These are phyloP conservation scores for Haplosporangium sp. DNA, from an alignment of 371 early-diverging fungal species.

Conservation along the genomic window DNA sequence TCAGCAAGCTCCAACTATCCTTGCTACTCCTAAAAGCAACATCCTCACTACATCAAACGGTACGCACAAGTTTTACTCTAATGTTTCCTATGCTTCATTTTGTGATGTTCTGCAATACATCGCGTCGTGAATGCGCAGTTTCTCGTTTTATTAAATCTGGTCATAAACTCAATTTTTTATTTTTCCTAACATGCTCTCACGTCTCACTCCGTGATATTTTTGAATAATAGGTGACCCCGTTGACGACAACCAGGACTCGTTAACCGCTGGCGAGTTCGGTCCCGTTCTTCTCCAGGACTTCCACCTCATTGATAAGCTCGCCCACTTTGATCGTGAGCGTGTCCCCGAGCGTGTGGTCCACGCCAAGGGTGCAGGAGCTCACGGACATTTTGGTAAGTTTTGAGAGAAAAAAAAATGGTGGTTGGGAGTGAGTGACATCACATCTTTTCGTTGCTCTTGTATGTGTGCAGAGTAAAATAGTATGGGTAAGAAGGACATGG, in stretches of 20 bases:
- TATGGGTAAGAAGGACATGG: too few relatives aligned
- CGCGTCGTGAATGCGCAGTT: constrained; percentile 1
- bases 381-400: constrained; percentile 78
- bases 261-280: constrained; percentile 69
- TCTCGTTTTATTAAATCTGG: neutral
- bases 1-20: constrained; percentile 23
- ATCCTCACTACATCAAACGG: constrained; percentile 52
- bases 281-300: constrained; percentile 78
- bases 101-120: neutral
- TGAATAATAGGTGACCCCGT: constrained; percentile 67
- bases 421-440: too few relatives aligned
- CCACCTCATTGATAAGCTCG: constrained; percentile 82
- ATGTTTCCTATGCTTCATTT: too few relatives aligned
- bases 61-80: neutral
- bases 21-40: constrained; percentile 40
- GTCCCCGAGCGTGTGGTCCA: constrained; percentile 89
- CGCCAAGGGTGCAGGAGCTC: constrained; percentile 87
- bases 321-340: constrained; percentile 89
- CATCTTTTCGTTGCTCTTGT: too few relatives aligned
- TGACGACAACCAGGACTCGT: constrained; percentile 71
- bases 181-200: neutral
- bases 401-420: neutral
- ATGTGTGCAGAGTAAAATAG: too few relatives aligned
- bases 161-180: neutral
- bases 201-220: neutral